These are phyloP conservation scores for Carex scoparia DNA, from an alignment of 176 grass and related monocot species.

Conservation along the genomic window DNA sequence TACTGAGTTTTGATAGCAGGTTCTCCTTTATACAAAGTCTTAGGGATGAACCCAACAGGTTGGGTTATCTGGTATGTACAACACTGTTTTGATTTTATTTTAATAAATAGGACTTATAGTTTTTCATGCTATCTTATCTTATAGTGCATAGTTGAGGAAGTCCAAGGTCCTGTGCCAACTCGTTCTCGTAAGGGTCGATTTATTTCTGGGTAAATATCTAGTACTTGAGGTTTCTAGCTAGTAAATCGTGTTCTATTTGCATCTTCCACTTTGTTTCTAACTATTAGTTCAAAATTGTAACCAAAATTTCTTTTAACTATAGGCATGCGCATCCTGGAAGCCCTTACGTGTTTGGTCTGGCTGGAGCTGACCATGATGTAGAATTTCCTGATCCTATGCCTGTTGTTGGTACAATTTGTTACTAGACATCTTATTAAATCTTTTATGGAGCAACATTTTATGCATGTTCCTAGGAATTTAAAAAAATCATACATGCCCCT, in stretches of 20 bases:
- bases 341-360: constrained; percentile 96
- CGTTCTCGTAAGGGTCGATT: constrained; percentile 93
- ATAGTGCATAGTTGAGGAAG: constrained; percentile 98
- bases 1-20: constrained; percentile 9
- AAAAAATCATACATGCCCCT: not conserved
- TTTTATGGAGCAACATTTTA: constrained; percentile 14
- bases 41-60: not conserved
- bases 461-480: not conserved
- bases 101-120: not conserved
- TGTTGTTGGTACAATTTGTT: constrained; percentile 66
- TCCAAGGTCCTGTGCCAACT: constrained; percentile 85
- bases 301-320: constrained; percentile 25
- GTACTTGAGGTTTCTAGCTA: not conserved
- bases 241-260: not conserved
- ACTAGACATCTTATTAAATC: constrained; percentile 23
- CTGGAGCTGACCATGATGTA: constrained; percentile 85
- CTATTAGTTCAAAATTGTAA: constrained; percentile 1
- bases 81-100: not conserved
- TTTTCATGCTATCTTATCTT: constrained; percentile 18
- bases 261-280: not conserved
- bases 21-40: constrained; percentile 2
- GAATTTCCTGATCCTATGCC: constrained; percentile 99
- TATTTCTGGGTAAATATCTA: constrained; percentile 86
- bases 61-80: not conserved
- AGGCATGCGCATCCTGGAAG: constrained; percentile 98